Evolutionary conservation across 768 basidiomycete genomes (phyloP).

Genomic region (Xanthoconium purpureum): DNA sequence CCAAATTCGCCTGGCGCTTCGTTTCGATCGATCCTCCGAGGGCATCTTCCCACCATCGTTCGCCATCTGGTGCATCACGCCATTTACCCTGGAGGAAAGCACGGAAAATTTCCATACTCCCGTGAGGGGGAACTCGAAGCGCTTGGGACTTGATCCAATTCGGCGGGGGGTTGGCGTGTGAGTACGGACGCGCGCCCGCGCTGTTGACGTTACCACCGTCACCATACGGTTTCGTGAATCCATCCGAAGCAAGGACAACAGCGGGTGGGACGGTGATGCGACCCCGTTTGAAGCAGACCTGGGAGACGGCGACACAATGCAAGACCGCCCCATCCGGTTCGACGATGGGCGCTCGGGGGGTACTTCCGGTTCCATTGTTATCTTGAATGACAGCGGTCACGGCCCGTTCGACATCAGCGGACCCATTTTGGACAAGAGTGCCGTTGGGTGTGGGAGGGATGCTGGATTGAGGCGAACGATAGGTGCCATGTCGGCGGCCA

Average conservation of each 20-base stretch:
- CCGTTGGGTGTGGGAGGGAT: constrained; percentile 23
- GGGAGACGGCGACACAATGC: constrained; percentile 63
- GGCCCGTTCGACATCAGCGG: constrained; percentile 12
- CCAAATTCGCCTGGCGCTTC: constrained; percentile 27
- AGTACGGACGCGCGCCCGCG: constrained; percentile 31
- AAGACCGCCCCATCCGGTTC: constrained; percentile 51
- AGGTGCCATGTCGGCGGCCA: constrained; percentile 13
- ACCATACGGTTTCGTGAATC: constrained; percentile 38
- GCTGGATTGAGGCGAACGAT: constrained; percentile 24
- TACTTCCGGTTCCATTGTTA: background rate
- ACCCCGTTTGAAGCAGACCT: constrained; percentile 65
- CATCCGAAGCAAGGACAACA: constrained; percentile 57
- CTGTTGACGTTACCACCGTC: background rate
- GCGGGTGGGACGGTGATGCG: constrained; percentile 73
- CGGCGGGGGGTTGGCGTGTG: constrained; percentile 25
- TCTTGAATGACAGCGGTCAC: constrained; percentile 10
- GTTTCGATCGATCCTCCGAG: constrained; percentile 48
- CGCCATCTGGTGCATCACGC: constrained; percentile 53
- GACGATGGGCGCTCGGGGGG: constrained; percentile 7
- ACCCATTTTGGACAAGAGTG: constrained; percentile 1
- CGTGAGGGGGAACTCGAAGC: constrained; percentile 22
- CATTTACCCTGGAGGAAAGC: constrained; percentile 57
- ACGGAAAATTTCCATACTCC: constrained; percentile 22
- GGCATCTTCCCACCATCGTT: constrained; percentile 70
- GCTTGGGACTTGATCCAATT: constrained; percentile 26